Evolutionary conservation across 441 rosid species (phyloP).

Genomic region (Geranium incanum): DNA sequence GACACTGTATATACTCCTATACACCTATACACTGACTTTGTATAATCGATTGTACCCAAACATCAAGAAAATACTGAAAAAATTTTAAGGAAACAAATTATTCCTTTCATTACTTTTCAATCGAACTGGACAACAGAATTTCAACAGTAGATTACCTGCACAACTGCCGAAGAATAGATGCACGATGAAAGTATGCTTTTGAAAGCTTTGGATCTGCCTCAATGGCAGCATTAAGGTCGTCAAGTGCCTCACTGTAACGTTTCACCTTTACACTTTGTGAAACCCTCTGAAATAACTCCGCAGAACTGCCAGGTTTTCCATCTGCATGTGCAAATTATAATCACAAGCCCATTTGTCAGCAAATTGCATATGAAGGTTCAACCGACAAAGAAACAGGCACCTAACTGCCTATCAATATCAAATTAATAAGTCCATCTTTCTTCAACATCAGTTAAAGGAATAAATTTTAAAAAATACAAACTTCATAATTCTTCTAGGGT

Average conservation of each 20-base stretch:
- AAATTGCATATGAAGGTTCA: neutral
- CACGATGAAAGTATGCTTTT: constrained; percentile 67
- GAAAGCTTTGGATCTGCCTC: constrained; percentile 83
- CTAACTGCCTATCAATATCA: neutral
- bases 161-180: constrained; percentile 67
- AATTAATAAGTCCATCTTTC: neutral
- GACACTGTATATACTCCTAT: neutral
- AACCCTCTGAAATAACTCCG: constrained; percentile 67
- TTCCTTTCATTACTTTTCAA: neutral
- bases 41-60: neutral
- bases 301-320: constrained; percentile 49
- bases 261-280: constrained; percentile 69
- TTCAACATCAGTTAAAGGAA: neutral
- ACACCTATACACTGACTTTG: neutral
- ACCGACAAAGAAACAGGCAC: neutral
- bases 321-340: constrained; percentile 30
- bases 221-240: constrained; percentile 87
- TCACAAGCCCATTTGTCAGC: neutral
- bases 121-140: neutral
- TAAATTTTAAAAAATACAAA: neutral
- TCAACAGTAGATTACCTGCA: constrained; percentile 55
- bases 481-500: neutral
- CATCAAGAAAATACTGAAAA: neutral
- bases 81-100: neutral
- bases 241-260: constrained; percentile 70